Evolutionary conservation across 768 basidiomycete genomes (phyloP), one percentile per base, ranked within the genome.

Genomic region (Tricholoma flavovirens): DNA sequence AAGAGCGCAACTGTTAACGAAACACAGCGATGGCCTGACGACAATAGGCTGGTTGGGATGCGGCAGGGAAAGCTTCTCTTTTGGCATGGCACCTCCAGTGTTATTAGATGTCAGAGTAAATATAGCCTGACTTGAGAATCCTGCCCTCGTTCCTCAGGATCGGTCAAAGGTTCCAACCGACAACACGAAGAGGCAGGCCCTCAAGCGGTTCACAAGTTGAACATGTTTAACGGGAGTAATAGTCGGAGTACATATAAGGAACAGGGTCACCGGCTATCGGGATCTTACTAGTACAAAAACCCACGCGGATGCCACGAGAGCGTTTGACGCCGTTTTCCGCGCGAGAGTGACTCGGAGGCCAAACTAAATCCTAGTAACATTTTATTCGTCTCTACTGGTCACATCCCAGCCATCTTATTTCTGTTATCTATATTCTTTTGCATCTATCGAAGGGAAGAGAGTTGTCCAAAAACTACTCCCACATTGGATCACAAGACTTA

Each of bases 221-320:
- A n/a, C n/a, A n/a, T n/a, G n/a, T n/a, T n/a, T n/a, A 42, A 42
- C 40, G 40, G 40, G 8, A 19, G 17, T 17, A 42, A 42, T 42
- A 35, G 30, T 56, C 57, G 49, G 51, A 59, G 59, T 51, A 53
- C 55, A 58, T 53, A 32, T 42, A 48, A 54, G 61, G 57, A 35
- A 26, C 29, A 46, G 24, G 1, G n/a, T n/a, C n/a, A n/a, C 24
- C 46, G 46, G 46, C 48, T 52, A 56, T 59, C 57, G 65, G 65
- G 64, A 64, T 63, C 55, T 59, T 60, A 62, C 61, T n/a, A n/a
- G n/a, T n/a, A n/a, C n/a, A n/a, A 66, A 67, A 67, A 70, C 66
- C 71, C 75, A 76, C 73, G 75, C 72, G 74, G 67, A 62, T 63
- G 67, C 73, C 75, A 76, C 75, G 74, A 75, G 74, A 73, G 72